A percentile compares a stretch with the other conserved stretches of the same genome.
These are phyloP conservation scores for Leishmania major DNA, from an alignment of 208 protist species.

Conservation along the genomic window DNA sequence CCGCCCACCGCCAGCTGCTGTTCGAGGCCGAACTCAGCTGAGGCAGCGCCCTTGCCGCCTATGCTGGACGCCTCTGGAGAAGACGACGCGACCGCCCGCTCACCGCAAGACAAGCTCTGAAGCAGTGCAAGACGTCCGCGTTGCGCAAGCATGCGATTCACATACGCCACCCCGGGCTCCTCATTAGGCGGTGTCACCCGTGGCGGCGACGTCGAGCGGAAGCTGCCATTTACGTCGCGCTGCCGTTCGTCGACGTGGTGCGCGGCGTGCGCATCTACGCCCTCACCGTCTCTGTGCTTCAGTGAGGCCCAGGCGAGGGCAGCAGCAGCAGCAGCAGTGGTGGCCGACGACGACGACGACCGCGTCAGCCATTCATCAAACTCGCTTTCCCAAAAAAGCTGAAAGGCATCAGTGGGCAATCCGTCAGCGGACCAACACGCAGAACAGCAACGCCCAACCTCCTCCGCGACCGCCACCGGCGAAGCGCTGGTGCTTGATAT, in stretches of 20 bases:
- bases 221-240: background rate
- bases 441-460: background rate
- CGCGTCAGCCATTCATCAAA: conserved; percentile 14
- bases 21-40: background rate
- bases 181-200: background rate
- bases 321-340: background rate
- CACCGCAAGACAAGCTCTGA: background rate
- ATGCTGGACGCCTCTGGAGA: background rate
- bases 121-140: conserved; percentile 2
- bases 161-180: conserved; percentile 8
- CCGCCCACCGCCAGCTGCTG: background rate
- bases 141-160: conserved; percentile 12
- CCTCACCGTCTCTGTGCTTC: background rate
- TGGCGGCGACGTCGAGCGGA: background rate
- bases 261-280: background rate
- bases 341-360: background rate
- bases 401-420: conserved; percentile 13
- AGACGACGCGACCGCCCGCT: background rate
- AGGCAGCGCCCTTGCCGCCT: background rate
- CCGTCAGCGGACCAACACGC: conserved; percentile 15
- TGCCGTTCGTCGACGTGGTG: background rate
- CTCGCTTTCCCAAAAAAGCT: conserved; percentile 20
- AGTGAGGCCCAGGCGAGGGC: conserved; percentile 9
- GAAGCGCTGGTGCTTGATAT: background rate
- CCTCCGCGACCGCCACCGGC: background rate